Percentiles rank a stretch among this genome's conserved stretches.
Conservation (phyloP, 2,329 filamentous ascomycete species). For the Trichoderma koningiopsis region DNA sequence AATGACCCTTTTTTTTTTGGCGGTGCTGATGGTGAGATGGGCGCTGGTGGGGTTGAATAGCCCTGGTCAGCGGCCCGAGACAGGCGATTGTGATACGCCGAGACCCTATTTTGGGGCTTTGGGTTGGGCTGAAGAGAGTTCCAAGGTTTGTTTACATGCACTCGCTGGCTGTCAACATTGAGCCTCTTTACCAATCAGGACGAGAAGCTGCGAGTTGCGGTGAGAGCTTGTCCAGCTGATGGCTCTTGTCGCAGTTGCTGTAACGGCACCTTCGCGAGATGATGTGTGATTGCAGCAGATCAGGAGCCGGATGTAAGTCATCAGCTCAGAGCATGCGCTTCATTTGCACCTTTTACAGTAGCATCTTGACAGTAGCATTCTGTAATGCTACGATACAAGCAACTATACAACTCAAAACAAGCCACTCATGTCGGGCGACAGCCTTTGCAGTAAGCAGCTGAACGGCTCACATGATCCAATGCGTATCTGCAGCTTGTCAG, state of each 20-base stretch:
- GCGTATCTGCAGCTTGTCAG: not conserved
- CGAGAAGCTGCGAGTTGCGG: not conserved
- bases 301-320: not conserved
- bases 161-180: constrained; percentile 2
- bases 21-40: constrained; percentile 1
- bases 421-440: not conserved
- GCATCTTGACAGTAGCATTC: not conserved
- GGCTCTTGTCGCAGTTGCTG: not conserved
- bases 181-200: constrained; percentile 6
- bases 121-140: not conserved
- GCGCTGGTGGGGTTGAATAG: constrained; percentile 14
- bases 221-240: not conserved
- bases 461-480: not conserved
- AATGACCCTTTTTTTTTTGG: not conserved
- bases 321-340: not conserved
- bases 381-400: not conserved
- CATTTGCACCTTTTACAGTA: not conserved
- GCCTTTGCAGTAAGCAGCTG: not conserved
- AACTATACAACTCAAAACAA: not conserved
- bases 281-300: not conserved
- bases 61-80: not conserved
- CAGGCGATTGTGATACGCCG: not conserved
- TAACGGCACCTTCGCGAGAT: not conserved
- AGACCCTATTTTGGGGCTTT: too few species aligned
- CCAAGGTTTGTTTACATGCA: not conserved